Evolutionary conservation across 345 rosid species (phyloP).

Genomic region (Reutealis trisperma): DNA sequence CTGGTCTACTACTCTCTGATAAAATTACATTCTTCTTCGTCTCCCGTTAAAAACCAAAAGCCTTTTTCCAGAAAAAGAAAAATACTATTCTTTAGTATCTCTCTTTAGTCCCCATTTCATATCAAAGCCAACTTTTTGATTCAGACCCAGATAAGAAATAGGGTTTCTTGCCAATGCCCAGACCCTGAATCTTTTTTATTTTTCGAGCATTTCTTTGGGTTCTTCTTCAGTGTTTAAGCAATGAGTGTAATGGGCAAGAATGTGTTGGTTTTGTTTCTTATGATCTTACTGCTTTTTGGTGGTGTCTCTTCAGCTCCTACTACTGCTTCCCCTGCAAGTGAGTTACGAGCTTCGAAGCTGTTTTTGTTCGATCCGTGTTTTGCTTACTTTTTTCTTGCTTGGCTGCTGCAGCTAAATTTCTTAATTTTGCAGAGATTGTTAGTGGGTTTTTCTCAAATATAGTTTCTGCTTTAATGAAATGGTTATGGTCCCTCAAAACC

Average conservation of each 20-base stretch:
- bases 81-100: neutral
- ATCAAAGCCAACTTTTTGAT: conserved; percentile 12
- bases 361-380: conserved; percentile 17
- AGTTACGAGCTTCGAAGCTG: conserved; percentile 27
- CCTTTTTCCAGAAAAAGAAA: neutral
- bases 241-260: conserved; percentile 52
- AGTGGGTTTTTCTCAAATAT: conserved; percentile 73
- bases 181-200: conserved; percentile 25
- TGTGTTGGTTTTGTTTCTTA: conserved; percentile 42
- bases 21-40: neutral
- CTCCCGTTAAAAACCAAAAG: neutral
- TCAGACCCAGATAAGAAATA: conserved; percentile 24
- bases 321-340: conserved; percentile 83
- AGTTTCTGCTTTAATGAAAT: conserved; percentile 69
- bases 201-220: conserved; percentile 4
- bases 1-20: neutral
- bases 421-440: conserved; percentile 67
- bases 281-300: conserved; percentile 53
- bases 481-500: conserved; percentile 92
- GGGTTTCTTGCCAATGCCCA: conserved; percentile 27
- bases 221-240: conserved; percentile 9
- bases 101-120: conserved; percentile 1
- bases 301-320: conserved; percentile 63
- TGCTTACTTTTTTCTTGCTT: conserved; percentile 8
- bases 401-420: neutral